Evolutionary conservation across 179 eudicot species (phyloP).

Genomic region (Spergularia azorica): DNA sequence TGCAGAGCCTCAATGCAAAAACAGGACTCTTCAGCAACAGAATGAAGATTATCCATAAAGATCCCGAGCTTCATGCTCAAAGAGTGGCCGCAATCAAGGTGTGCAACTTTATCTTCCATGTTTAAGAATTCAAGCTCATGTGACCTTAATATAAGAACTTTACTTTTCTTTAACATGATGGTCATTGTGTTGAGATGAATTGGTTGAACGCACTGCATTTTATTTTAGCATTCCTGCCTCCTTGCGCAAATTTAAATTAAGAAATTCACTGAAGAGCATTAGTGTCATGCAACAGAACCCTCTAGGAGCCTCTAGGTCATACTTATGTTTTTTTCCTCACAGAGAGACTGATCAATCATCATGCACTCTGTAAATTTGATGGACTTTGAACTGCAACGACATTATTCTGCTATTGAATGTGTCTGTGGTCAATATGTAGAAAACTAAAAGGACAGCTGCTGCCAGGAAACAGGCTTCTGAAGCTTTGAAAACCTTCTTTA

Average conservation of each 20-base stretch:
- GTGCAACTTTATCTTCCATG: neutral
- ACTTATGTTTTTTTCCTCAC: neutral
- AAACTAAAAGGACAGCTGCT: conserved; percentile 64
- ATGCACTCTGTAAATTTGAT: neutral
- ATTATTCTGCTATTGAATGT: neutral
- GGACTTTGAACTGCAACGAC: neutral
- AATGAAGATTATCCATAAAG: conserved; percentile 91
- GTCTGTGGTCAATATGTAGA: conserved; percentile 40
- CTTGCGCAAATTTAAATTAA: neutral
- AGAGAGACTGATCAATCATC: neutral
- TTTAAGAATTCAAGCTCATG: neutral
- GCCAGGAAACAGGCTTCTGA: conserved; percentile 93
- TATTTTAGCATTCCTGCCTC: neutral
- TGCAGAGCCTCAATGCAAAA: conserved; percentile 98
- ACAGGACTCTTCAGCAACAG: conserved; percentile 92
- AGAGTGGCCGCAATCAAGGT: conserved; percentile 98
- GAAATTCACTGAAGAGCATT: neutral
- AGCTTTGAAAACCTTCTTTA: conserved; percentile 71
- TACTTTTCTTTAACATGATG: no score
- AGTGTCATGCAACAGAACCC: no score
- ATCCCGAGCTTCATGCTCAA: conserved; percentile 85
- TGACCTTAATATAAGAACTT: neutral
- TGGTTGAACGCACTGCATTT: no score
- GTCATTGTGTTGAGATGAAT: no score
- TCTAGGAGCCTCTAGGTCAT: neutral